Percentiles rank a stretch among this genome's conserved stretches.
Conservation (phyloP, 805 yeast genomes). For the Starmerella riodocensis region DNA sequence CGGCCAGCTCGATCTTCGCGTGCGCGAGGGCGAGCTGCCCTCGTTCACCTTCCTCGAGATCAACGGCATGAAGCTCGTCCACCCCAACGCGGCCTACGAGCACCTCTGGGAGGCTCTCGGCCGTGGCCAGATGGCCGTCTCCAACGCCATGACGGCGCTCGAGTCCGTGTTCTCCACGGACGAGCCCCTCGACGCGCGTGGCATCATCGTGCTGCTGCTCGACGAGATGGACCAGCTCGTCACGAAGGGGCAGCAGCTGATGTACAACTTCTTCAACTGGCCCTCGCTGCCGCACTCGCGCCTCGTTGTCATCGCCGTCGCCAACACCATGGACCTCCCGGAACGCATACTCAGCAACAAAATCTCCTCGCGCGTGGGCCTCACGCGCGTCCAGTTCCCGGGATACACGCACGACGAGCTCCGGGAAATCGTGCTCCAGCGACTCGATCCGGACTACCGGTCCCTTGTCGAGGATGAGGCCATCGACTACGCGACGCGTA, state of each 20-base stretch:
- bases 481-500: conserved; percentile 79
- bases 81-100: conserved; percentile 74
- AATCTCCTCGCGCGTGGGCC: conserved; percentile 80
- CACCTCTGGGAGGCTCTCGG: conserved; percentile 60
- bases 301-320: conserved; percentile 80
- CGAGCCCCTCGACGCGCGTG: conserved; percentile 20
- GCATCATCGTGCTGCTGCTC: conserved; percentile 62
- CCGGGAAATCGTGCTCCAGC: conserved; percentile 54
- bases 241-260: conserved; percentile 59
- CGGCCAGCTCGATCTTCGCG: conserved; percentile 41
- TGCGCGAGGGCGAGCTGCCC: conserved; percentile 30
- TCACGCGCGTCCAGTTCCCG: conserved; percentile 71
- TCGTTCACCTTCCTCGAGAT: conserved; percentile 69
- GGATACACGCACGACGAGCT: conserved; percentile 78
- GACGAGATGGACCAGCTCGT: conserved; percentile 93
- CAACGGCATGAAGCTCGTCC: conserved; percentile 73
- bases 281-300: conserved; percentile 72
- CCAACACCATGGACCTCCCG: conserved; percentile 95
- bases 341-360: conserved; percentile 79
- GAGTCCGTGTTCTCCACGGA: conserved; percentile 50
- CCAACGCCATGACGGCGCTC: conserved; percentile 51
- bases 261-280: conserved; percentile 97
- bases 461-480: conserved; percentile 34
- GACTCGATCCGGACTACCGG: conserved; percentile 39
- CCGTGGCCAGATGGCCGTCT: conserved; percentile 44